Base-by-base conservation (phyloP, 176 grass and related monocot species). In the Alloteropsis semialata region DNA sequence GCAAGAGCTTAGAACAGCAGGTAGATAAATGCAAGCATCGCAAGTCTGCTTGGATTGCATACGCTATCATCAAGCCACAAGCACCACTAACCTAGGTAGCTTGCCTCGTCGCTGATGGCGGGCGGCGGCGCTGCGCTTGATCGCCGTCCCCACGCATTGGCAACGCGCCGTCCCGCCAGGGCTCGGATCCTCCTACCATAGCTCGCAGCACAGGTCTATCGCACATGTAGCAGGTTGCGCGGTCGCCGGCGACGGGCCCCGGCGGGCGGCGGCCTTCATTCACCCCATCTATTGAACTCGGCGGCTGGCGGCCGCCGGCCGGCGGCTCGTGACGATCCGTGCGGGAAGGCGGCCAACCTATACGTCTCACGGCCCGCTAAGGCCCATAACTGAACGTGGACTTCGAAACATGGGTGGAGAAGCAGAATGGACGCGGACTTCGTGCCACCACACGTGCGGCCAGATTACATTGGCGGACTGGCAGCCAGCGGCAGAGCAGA, bases 61-160 rank as follows among this genome's bases (percentile, higher is more conserved):
- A 60, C 55, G 59, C 33, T 69, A 75, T 12, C 3, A 51, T 15
- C 0, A 25, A 65, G 1, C 15, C 10, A 3, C n/a, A 14, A 61
- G 21, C 15, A 43, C n/a, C n/a, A n/a, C 48, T 70, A 12, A 62
- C 65, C 53, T 72, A 61, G 15, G 21, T 50, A 48, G 29, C 51
- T 64, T 60, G 75, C 46, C 38, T n/a, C n/a, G n/a, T 14, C 59
- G 1, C 29, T 22, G 21, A 33, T 10, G 29, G 30, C n/a, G 58
- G 19, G 13, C 22, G 75, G 41, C 58, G 74, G n/a, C n/a, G 32
- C 49, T 24, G 68, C 62, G 32, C 71, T 15, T 62, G 50, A 38
- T 54, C 82, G 6, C 56, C 10, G 15, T 67, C 75, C 75, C 77
- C 19, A 16, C 45, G 73, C 78, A 74, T 79, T 69, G 66, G 75